A percentile compares a stretch with the other conserved stretches of the same genome.
Evolutionary conservation across 768 basidiomycete species (phyloP).

Genomic region (Termitomyces eurrhizus): DNA sequence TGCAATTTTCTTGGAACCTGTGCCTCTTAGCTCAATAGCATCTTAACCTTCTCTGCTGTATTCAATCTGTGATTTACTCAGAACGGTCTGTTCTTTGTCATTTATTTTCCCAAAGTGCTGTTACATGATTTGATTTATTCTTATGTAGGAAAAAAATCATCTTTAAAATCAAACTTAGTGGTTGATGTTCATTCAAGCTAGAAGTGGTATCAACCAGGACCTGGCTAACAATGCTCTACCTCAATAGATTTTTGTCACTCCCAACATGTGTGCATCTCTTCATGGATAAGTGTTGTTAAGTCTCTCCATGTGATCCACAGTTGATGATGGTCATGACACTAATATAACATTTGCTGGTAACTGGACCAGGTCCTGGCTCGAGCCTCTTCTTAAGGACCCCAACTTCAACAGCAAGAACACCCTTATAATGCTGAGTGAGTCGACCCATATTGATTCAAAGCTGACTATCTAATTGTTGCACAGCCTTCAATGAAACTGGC

Average conservation of each 20-base stretch:
- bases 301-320: conserved; percentile 5
- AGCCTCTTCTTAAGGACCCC: conserved; percentile 44
- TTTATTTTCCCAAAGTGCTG: not conserved
- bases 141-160: conserved; percentile 41
- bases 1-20: not conserved
- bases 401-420: conserved; percentile 54
- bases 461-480: not conserved
- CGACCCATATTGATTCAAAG: conserved; percentile 14
- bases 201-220: conserved; percentile 32
- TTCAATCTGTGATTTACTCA: not conserved
- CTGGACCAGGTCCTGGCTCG: conserved; percentile 49
- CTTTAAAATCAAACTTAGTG: conserved; percentile 51
- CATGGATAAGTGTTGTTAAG: not conserved
- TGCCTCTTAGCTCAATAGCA: too few species aligned
- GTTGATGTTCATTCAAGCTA: conserved; percentile 57
- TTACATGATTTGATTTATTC: not conserved
- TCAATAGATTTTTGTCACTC: conserved; percentile 61
- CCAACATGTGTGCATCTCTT: conserved; percentile 38
- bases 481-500: conserved; percentile 53
- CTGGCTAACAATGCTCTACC: conserved; percentile 44
- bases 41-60: not conserved
- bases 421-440: conserved; percentile 51
- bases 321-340: conserved; percentile 62
- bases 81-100: not conserved
- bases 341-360: conserved; percentile 39